These are phyloP conservation scores for Otatea glauca DNA, from an alignment of 176 grass and related monocot genomes.

Conservation along the genomic window DNA sequence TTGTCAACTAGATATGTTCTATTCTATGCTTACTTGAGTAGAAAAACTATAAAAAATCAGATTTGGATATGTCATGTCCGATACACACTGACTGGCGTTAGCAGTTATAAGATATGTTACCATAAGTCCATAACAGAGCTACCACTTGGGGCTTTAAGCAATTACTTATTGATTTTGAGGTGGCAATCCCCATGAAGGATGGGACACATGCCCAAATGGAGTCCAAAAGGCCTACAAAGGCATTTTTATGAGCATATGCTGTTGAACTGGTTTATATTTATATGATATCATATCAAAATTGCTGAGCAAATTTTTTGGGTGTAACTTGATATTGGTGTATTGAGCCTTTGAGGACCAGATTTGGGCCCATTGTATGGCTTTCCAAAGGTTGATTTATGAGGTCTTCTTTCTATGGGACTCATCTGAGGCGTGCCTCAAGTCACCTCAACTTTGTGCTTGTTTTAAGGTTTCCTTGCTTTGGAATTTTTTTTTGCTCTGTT, in stretches of 20 bases:
- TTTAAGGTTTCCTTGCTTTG: constrained; percentile 6
- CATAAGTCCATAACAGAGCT: no score
- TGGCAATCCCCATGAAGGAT: not conserved
- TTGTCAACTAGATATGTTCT: not conserved
- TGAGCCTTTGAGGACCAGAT: not conserved
- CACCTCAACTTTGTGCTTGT: not conserved
- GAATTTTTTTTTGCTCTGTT: not conserved
- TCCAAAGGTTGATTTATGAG: not conserved
- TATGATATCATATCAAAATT: no score
- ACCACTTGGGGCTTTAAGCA: no score
- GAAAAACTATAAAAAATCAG: not conserved
- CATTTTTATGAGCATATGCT: constrained; percentile 13
- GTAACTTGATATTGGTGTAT: not conserved
- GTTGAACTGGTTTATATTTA: not conserved
- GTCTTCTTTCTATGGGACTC: not conserved
- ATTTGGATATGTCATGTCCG: not conserved
- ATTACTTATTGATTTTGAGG: not conserved
- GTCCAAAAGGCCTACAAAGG: not conserved
- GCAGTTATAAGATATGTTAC: constrained; percentile 25
- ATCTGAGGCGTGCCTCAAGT: not conserved
- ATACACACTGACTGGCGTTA: not conserved
- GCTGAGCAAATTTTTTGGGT: no score
- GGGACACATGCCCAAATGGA: not conserved
- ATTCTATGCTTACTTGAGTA: constrained; percentile 13
- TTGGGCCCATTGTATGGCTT: not conserved